Conservation (phyloP, 2,329 filamentous ascomycete species). For the Tympanopsis confertula region DNA sequence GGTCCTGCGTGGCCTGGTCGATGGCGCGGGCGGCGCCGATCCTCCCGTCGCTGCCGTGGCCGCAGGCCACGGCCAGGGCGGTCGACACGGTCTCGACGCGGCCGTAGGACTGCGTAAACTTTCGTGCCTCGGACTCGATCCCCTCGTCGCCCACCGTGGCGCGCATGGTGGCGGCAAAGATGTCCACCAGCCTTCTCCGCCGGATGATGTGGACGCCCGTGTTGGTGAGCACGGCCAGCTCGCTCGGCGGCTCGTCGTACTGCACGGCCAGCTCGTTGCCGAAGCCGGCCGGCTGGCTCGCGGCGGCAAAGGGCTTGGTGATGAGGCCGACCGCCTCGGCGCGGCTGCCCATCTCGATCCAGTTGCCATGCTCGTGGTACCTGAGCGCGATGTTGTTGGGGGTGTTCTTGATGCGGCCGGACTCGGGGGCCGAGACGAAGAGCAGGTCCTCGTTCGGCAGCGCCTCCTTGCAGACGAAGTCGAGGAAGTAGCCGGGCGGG, state of each 20-base stretch:
- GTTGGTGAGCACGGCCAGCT: conserved; percentile 85
- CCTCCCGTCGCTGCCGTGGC: conserved; percentile 69
- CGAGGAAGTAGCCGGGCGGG: conserved; percentile 82
- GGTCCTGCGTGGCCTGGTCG: conserved; percentile 72
- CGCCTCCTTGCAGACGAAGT: conserved; percentile 59
- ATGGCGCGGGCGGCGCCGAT: conserved; percentile 72
- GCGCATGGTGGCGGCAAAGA: conserved; percentile 74
- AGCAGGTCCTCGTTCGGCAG: conserved; percentile 52
- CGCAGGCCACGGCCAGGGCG: conserved; percentile 86
- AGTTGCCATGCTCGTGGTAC: conserved; percentile 64
- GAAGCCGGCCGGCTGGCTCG: conserved; percentile 62
- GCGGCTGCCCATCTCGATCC: conserved; percentile 62
- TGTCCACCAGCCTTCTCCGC: conserved; percentile 75
- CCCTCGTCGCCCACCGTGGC: conserved; percentile 64
- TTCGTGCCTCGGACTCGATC: conserved; percentile 68
- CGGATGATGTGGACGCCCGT: conserved; percentile 80
- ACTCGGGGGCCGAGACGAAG: conserved; percentile 80
- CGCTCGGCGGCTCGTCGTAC: conserved; percentile 70
- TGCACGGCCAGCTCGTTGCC: conserved; percentile 93
- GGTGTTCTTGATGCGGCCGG: conserved; percentile 65
- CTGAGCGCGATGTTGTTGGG: conserved; percentile 43
- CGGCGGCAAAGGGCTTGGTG: conserved; percentile 60
- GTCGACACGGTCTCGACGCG: conserved; percentile 81
- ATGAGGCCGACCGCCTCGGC: conserved; percentile 72
- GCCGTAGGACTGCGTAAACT: conserved; percentile 77